Conservation (phyloP, 177 flowering plant species). For the Vitis hybrid region DNA sequence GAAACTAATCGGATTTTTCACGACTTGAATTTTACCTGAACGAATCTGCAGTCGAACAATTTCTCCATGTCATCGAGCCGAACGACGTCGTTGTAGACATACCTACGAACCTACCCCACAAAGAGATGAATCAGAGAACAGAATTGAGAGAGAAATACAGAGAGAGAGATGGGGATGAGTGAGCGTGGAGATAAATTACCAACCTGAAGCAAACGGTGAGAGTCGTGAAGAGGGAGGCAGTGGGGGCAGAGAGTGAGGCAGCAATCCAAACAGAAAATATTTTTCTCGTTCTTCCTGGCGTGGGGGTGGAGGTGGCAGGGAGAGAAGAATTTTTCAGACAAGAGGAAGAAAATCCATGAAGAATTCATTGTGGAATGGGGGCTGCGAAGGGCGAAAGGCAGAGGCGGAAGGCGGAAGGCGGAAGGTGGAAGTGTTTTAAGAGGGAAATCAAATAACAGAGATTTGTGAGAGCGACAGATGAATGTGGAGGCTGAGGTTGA, state of each 20-base stretch:
- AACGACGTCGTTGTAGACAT: constrained; percentile 42
- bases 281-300: constrained; percentile 44
- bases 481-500: too few species aligned
- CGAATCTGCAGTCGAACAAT: constrained; percentile 32
- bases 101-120: constrained; percentile 28
- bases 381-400: too few species aligned
- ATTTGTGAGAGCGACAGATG: too few species aligned
- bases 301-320: constrained; percentile 38
- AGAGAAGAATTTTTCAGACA: constrained; percentile 38
- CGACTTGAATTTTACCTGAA: constrained; percentile 27
- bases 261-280: constrained; percentile 47
- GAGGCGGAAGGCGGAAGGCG: too few species aligned
- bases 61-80: constrained; percentile 34
- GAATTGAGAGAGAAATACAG: background rate
- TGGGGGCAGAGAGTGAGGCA: constrained; percentile 39
- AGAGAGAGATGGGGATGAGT: background rate
- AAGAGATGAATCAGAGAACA: constrained; percentile 5
- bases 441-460: too few species aligned
- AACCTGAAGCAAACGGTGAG: constrained; percentile 44
- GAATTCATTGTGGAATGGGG: too few species aligned
- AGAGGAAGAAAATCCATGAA: constrained; percentile 31
- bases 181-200: background rate
- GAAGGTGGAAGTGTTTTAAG: too few species aligned
- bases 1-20: too few species aligned
- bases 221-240: constrained; percentile 38